Evolutionary conservation across 2,329 filamentous ascomycete species (phyloP).

Genomic region (Colletotrichum coccodes): DNA sequence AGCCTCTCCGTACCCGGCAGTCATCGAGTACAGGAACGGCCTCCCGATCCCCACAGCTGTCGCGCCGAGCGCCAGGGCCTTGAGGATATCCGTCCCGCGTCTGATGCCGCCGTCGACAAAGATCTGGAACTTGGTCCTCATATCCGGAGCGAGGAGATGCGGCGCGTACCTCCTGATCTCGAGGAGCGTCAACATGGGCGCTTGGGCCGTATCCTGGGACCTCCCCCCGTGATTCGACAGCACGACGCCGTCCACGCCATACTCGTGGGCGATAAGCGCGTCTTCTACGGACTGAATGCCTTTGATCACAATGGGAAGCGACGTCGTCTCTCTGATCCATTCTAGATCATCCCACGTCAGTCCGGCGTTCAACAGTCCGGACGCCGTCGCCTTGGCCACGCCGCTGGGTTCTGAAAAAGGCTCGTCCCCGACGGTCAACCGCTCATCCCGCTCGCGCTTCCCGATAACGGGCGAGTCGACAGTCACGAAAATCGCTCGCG

Average conservation of each 20-base stretch:
- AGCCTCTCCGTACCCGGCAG: conserved; percentile 52
- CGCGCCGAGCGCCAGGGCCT: conserved; percentile 72
- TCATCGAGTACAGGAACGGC: conserved; percentile 68
- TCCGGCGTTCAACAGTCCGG: conserved; percentile 65
- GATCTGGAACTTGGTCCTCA: conserved; percentile 49
- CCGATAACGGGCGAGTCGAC: conserved; percentile 67
- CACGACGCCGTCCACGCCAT: conserved; percentile 73
- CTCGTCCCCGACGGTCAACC: conserved; percentile 57
- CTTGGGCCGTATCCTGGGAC: conserved; percentile 54
- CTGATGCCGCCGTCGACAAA: conserved; percentile 74
- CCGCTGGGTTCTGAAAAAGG: conserved; percentile 51
- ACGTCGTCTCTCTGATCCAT: conserved; percentile 65
- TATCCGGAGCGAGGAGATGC: conserved; percentile 45
- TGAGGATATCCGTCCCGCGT: conserved; percentile 75
- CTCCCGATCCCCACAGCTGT: conserved; percentile 76
- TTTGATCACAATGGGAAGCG: conserved; percentile 71
- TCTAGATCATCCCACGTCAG: conserved; percentile 71
- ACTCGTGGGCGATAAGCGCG: conserved; percentile 66
- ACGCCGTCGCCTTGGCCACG: conserved; percentile 60
- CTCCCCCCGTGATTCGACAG: conserved; percentile 78
- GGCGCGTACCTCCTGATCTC: conserved; percentile 61
- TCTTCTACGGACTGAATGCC: conserved; percentile 75
- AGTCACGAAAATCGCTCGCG: conserved; percentile 66
- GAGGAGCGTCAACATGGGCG: conserved; percentile 33
- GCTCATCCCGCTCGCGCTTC: conserved; percentile 60